Percentiles rank a stretch among this genome's conserved stretches.
Conservation (phyloP, 768 basidiomycete species). For the Megacollybia marginata region DNA sequence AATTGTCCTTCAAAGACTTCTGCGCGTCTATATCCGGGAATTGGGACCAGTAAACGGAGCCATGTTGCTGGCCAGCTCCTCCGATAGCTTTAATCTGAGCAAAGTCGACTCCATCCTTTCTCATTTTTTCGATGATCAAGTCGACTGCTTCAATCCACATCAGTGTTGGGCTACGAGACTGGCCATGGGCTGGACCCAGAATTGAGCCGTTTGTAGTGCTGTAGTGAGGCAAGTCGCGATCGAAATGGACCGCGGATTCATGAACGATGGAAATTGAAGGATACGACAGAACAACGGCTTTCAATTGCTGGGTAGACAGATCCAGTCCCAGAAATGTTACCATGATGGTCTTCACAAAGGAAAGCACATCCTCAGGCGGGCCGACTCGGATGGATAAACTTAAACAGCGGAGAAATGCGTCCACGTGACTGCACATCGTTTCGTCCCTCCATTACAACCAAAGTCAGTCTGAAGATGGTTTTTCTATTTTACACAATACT, state of each 20-base stretch:
- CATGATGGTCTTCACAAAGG: too few species aligned
- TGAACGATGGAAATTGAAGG: slow-evolving; percentile 47
- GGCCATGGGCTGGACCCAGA: slow-evolving; percentile 55
- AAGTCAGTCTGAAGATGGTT: too few species aligned
- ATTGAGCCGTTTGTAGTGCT: slow-evolving; percentile 61
- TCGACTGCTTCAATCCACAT: slow-evolving; percentile 89
- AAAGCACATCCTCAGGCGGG: too few species aligned
- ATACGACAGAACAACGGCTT: slow-evolving; percentile 62
- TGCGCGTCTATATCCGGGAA: slow-evolving; percentile 48
- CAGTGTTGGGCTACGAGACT: slow-evolving; percentile 72
- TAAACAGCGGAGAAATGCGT: too few species aligned
- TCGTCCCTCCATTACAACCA: too few species aligned
- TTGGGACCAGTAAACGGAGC: slow-evolving; percentile 76
- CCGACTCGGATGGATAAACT: too few species aligned
- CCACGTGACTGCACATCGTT: too few species aligned
- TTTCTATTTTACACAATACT: too few species aligned
- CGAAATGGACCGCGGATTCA: slow-evolving; percentile 72
- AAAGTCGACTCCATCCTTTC: slow-evolving; percentile 51
- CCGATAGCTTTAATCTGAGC: slow-evolving; percentile 55
- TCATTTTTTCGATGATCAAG: slow-evolving; percentile 58
- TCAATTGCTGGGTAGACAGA: slow-evolving; percentile 80
- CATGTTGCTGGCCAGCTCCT: slow-evolving; percentile 83
- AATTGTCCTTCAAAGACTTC: slow-evolving; percentile 51
- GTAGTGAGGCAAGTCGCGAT: slow-evolving; percentile 67
- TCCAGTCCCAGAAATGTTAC: slow-evolving; percentile 58